These are phyloP conservation scores for Trichoderma sp. DNA, from an alignment of 2,329 filamentous ascomycete species.

Conservation along the genomic window DNA sequence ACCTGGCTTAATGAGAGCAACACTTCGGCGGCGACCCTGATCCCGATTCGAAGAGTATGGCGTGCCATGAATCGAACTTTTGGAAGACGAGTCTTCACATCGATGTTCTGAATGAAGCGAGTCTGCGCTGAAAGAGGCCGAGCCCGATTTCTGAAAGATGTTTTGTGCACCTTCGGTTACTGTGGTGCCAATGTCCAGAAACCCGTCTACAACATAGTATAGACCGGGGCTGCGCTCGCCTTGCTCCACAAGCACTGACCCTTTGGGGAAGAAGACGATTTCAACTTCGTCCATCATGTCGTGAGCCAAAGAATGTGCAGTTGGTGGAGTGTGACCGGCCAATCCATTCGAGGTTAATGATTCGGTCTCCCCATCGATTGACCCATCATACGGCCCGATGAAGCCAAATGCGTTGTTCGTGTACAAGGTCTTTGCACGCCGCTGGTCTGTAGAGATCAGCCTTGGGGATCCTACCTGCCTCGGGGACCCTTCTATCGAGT, in stretches of 20 bases:
- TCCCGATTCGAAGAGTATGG: slow-evolving; percentile 32
- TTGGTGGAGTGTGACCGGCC: slow-evolving; percentile 58
- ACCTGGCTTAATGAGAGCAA: slow-evolving; percentile 91
- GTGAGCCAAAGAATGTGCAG: slow-evolving; percentile 63
- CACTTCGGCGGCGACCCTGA: slow-evolving; percentile 57
- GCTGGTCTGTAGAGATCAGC: slow-evolving; percentile 78
- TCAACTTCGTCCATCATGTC: slow-evolving; percentile 91
- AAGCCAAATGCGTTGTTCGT: slow-evolving; percentile 76
- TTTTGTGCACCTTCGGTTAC: slow-evolving; percentile 32
- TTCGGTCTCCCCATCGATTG: slow-evolving; percentile 78
- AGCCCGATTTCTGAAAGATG: slow-evolving; percentile 31
- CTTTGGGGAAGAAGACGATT: slow-evolving; percentile 95
- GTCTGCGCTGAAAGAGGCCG: slow-evolving; percentile 24
- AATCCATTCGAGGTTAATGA: slow-evolving; percentile 72
- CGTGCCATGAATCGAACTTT: background rate
- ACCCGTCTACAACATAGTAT: slow-evolving; percentile 97
- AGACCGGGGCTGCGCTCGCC: slow-evolving; percentile 94
- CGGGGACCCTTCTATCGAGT: slow-evolving; percentile 82
- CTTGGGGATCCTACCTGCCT: slow-evolving; percentile 66
- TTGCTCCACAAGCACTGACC: slow-evolving; percentile 90
- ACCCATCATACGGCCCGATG: slow-evolving; percentile 76
- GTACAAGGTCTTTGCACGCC: slow-evolving; percentile 74
- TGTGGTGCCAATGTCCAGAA: slow-evolving; percentile 88
- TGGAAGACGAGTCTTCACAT: slow-evolving; percentile 26
- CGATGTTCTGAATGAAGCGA: slow-evolving; percentile 10